phyloP scores from a whole-genome alignment of 139 green algal genomes.

The Chlorella sorokiniana region DNA sequence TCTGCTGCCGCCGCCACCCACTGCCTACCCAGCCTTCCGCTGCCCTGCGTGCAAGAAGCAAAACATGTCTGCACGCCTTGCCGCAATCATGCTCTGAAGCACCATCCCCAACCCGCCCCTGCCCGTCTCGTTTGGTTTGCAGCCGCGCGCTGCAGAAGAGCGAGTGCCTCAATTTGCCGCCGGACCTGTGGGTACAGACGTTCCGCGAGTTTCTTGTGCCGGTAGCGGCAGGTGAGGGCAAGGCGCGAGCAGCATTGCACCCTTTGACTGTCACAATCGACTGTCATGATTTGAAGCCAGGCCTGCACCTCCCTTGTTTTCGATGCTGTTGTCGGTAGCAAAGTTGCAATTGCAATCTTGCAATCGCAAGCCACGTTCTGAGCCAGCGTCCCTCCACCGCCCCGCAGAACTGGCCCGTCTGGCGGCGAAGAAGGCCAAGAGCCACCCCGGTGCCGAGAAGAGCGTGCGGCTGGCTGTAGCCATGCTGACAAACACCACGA shows the following conservation, averaged over 20 bases:
- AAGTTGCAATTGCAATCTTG: too few relatives aligned
- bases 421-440: slow-evolving; percentile 12
- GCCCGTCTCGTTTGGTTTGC: background rate
- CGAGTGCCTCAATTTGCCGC: slow-evolving; percentile 57
- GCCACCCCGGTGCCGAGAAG: slow-evolving; percentile 55
- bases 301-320: too few relatives aligned
- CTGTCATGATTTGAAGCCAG: too few relatives aligned
- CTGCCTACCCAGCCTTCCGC: too few relatives aligned
- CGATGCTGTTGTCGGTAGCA: too few relatives aligned
- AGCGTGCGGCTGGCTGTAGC: slow-evolving; percentile 62
- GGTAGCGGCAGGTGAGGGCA: slow-evolving; percentile 34
- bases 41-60: too few relatives aligned
- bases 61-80: too few relatives aligned
- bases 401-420: slow-evolving; percentile 43
- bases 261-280: too few relatives aligned
- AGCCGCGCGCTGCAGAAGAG: slow-evolving; percentile 12
- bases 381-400: too few relatives aligned
- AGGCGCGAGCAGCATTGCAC: background rate
- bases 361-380: background rate
- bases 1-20: too few relatives aligned
- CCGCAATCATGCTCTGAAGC: too few relatives aligned
- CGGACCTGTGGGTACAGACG: slow-evolving; percentile 55
- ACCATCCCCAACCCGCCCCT: background rate
- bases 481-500: slow-evolving; percentile 71
- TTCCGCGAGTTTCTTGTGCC: slow-evolving; percentile 62